Percentiles rank a stretch among this genome's conserved stretches.
phyloP scores from a whole-genome alignment of 441 rosid species.

The Populus tomentosa region DNA sequence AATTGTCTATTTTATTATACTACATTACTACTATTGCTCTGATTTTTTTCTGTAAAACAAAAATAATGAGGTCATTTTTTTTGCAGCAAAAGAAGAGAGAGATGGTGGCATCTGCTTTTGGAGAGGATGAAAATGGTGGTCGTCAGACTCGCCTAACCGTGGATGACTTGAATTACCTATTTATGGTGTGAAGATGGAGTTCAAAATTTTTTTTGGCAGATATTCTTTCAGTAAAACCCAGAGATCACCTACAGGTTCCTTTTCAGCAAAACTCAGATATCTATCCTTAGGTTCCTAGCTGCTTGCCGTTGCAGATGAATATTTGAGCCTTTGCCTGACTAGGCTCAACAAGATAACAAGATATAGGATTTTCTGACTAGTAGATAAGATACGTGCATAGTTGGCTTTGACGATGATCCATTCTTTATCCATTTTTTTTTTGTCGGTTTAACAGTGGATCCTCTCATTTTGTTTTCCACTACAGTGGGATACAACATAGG shows the following conservation, averaged over 20 bases:
- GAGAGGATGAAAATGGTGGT: conserved; percentile 75
- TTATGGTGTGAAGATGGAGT: conserved; percentile 51
- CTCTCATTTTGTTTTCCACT: background rate
- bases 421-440: background rate
- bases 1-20: background rate
- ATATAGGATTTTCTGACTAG: background rate
- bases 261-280: conserved; percentile 16
- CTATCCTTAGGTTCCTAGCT: conserved; percentile 23
- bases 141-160: conserved; percentile 75
- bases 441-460: conserved; percentile 6
- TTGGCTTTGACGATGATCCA: conserved; percentile 10
- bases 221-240: conserved; percentile 21
- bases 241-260: conserved; percentile 23
- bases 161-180: conserved; percentile 78
- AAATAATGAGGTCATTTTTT: background rate
- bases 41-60: background rate
- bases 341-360: conserved; percentile 1
- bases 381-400: conserved; percentile 17
- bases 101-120: conserved; percentile 94
- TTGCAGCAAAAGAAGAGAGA: conserved; percentile 86
- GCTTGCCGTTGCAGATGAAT: conserved; percentile 10
- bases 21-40: background rate
- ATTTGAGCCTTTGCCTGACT: conserved; percentile 4
- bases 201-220: conserved; percentile 6
- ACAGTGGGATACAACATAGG: background rate